A percentile compares a stretch with the other conserved stretches of the same genome.
These are phyloP conservation scores for Melanopsichium pennsylvanicum DNA, from an alignment of 1,284 basidiomycete species.

Conservation along the genomic window DNA sequence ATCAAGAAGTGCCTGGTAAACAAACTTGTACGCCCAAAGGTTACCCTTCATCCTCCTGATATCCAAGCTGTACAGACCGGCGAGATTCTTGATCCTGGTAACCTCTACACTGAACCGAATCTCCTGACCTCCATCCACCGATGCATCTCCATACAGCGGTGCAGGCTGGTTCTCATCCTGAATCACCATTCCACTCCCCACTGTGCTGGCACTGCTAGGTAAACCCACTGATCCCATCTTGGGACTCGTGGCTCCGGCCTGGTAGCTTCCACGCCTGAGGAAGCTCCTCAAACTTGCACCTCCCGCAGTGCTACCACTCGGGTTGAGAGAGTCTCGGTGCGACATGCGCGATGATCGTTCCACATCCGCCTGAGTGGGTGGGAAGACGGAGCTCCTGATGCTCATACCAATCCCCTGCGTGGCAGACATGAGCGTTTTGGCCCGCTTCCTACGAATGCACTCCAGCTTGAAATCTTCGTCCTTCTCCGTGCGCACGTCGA, in stretches of 20 bases:
- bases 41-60: slow-evolving; percentile 64
- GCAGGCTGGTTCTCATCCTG: slow-evolving; percentile 46
- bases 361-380: slow-evolving; percentile 56
- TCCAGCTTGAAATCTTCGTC: slow-evolving; percentile 72
- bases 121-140: slow-evolving; percentile 62
- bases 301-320: slow-evolving; percentile 35
- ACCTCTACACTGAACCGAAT: slow-evolving; percentile 63
- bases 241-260: slow-evolving; percentile 19
- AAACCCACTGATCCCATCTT: too few species aligned
- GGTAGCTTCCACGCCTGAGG: slow-evolving; percentile 47
- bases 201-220: too few species aligned
- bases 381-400: slow-evolving; percentile 59
- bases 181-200: too few species aligned
- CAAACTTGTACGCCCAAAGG: slow-evolving; percentile 63
- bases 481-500: slow-evolving; percentile 83
- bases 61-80: slow-evolving; percentile 63
- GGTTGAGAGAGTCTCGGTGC: slow-evolving; percentile 22
- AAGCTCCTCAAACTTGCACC: slow-evolving; percentile 52
- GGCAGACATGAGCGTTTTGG: slow-evolving; percentile 56
- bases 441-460: slow-evolving; percentile 59
- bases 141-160: slow-evolving; percentile 59
- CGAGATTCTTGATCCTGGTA: slow-evolving; percentile 60
- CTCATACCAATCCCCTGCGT: slow-evolving; percentile 56
- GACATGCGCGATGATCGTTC: slow-evolving; percentile 47
- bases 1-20: slow-evolving; percentile 60